Evolutionary conservation across 192 early-diverging fungal genomes (phyloP).

Genomic region (Chytriomyces sp.): DNA sequence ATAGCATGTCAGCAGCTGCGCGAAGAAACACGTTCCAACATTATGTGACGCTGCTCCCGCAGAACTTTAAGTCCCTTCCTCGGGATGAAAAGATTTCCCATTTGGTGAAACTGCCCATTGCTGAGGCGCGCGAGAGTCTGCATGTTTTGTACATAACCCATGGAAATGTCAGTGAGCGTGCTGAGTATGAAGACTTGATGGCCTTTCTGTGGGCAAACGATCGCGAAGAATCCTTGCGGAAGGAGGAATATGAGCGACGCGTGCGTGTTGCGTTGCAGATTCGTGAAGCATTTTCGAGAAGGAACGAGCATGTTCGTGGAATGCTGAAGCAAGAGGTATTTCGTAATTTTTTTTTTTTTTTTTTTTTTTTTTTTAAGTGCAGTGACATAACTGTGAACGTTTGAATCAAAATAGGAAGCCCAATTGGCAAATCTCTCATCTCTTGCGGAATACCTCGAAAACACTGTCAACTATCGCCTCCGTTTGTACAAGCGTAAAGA

Average conservation of each 20-base stretch:
- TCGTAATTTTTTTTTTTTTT: background rate
- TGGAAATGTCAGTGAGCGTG: background rate
- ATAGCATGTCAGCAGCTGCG: slow-evolving; percentile 19
- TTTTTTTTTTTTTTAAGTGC: background rate
- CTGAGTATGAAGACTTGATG: slow-evolving; percentile 40
- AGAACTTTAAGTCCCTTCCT: slow-evolving; percentile 14
- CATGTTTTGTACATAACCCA: slow-evolving; percentile 18
- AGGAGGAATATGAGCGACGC: slow-evolving; percentile 31
- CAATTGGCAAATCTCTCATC: slow-evolving; percentile 35
- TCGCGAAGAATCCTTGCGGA: slow-evolving; percentile 14
- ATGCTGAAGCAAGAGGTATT: slow-evolving; percentile 25
- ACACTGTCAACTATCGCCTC: slow-evolving; percentile 30
- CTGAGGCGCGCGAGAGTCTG: slow-evolving; percentile 18
- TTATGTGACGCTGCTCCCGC: slow-evolving; percentile 25
- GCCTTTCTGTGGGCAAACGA: slow-evolving; percentile 32
- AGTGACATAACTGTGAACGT: background rate
- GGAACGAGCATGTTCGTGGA: slow-evolving; percentile 17
- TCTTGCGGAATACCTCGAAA: slow-evolving; percentile 33
- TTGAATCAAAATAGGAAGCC: slow-evolving; percentile 38
- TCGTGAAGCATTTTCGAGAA: slow-evolving; percentile 12
- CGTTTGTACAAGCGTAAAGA: slow-evolving; percentile 35
- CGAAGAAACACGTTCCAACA: slow-evolving; percentile 9
- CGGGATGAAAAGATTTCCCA: slow-evolving; percentile 30
- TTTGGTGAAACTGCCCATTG: slow-evolving; percentile 8
- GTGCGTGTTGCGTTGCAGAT: slow-evolving; percentile 22